Base-by-base conservation (phyloP, 2,329 filamentous ascomycete genomes). In the Ophiosphaerella korrae region DNA sequence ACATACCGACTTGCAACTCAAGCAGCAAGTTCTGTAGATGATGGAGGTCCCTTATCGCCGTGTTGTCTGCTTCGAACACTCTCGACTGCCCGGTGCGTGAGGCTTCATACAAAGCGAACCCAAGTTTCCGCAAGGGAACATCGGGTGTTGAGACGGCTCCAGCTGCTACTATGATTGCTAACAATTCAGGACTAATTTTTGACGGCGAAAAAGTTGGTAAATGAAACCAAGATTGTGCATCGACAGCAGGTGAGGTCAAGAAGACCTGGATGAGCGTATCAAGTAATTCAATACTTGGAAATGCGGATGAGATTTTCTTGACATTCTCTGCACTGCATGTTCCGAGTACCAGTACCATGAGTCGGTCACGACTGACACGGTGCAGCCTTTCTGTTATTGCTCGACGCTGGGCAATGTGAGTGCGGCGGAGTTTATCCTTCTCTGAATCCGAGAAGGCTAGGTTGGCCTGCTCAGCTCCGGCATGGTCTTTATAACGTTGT, bases 211-310 rank as follows among this genome's bases (percentile, higher is more conserved):
- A 82, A 0, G 83, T 84, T 1, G 83, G 80, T 39, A 84, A 79
- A 68, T 88, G 86, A 49, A 89, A 80, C 77, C 81, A 88, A 39
- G 78, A 77, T 40, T 82, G 83, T 0, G 85, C 77, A 52, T 84
- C 78, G 40, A 84, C 80, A 23, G 78, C 74, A 37, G 86, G 82
- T 1, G 78, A 78, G 1, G 82, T 81, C 16, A 87, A 72, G 53
- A 83, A 88, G 53, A 83, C 81, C 52, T 87, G 82, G 11, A 86
- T 76, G 48, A 88, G 75, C 8, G 80, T 83, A 58, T 88, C 85
- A 52, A 88, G 75, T 12, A 84, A 68, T 18, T 84, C 81, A 14
- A 83, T 78, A 1, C 83, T 84, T 0, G 85, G 84, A 55, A 88
- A 88, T 0, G 85, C 85, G 1, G 78, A 81, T 14, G 80, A 83